Conservation (phyloP, 345 rosid genomes). For the Gossypium rotundifolium region DNA sequence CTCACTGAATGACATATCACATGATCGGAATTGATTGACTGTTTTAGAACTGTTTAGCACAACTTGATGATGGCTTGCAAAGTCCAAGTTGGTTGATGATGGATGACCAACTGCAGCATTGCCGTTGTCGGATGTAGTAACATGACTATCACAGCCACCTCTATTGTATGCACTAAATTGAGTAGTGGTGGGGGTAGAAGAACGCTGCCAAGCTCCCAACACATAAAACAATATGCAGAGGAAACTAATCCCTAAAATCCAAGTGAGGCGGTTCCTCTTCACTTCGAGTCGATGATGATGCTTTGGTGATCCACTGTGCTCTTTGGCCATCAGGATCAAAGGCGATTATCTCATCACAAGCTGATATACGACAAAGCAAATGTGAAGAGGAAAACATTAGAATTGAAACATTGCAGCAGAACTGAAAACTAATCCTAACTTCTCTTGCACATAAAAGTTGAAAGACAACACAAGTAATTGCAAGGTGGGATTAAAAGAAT, state of each 20-base stretch:
- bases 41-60: slow-evolving; percentile 33
- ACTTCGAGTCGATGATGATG: slow-evolving; percentile 44
- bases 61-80: slow-evolving; percentile 66
- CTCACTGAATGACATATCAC: slow-evolving; percentile 70
- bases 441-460: background rate
- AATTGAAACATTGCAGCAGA: background rate
- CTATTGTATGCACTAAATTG: slow-evolving; percentile 32
- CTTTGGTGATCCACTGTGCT: slow-evolving; percentile 59
- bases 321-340: slow-evolving; percentile 46
- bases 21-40: slow-evolving; percentile 44
- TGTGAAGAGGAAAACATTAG: background rate
- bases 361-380: background rate
- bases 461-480: background rate
- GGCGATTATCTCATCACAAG: slow-evolving; percentile 13
- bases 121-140: slow-evolving; percentile 16
- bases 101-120: slow-evolving; percentile 18
- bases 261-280: slow-evolving; percentile 66
- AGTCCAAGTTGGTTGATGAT: slow-evolving; percentile 41
- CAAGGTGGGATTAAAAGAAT: background rate
- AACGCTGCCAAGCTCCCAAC: slow-evolving; percentile 82
- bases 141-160: slow-evolving; percentile 38
- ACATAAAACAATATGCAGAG: slow-evolving; percentile 78
- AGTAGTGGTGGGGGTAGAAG: slow-evolving; percentile 28
- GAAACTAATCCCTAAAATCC: slow-evolving; percentile 69
- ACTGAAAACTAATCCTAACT: background rate